phyloP scores from a whole-genome alignment of 495 filamentous ascomycete genomes.

The Jackrogersella multiformis region DNA sequence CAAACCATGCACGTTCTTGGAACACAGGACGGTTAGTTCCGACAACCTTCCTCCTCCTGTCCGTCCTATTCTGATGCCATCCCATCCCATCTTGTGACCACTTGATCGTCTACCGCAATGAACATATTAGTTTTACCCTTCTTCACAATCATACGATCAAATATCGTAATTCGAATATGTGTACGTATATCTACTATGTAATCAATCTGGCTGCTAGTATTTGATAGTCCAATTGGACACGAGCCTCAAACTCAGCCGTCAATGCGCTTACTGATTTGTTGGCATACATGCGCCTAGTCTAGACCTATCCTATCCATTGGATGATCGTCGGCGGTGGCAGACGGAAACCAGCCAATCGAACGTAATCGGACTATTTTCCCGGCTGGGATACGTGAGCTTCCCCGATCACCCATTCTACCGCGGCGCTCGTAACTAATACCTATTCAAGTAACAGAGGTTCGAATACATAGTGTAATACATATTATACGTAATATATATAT shows the following conservation, averaged over 20 bases:
- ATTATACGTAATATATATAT: no score
- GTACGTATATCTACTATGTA: conserved; percentile 17
- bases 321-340: conserved; percentile 29
- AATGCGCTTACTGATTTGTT: conserved; percentile 43
- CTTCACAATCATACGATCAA: conserved; percentile 38
- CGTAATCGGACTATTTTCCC: conserved; percentile 35
- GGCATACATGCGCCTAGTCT: conserved; percentile 38
- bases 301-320: conserved; percentile 35
- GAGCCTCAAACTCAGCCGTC: conserved; percentile 40
- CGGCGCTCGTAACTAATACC: conserved; percentile 16
- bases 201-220: no score
- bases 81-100: conserved; percentile 18
- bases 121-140: conserved; percentile 21
- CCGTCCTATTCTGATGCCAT: not conserved
- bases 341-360: conserved; percentile 35
- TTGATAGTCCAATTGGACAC: conserved; percentile 40
- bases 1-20: conserved; percentile 38
- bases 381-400: conserved; percentile 33
- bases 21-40: conserved; percentile 41
- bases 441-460: conserved; percentile 18
- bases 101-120: conserved; percentile 27
- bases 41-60: no score
- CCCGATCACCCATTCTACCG: conserved; percentile 35
- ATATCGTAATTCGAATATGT: conserved; percentile 37
- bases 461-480: no score